Evolutionary conservation across 2,329 filamentous ascomycete genomes (phyloP), one percentile per base, ranked within the genome.

Genomic region (Neofusicoccum ribis): DNA sequence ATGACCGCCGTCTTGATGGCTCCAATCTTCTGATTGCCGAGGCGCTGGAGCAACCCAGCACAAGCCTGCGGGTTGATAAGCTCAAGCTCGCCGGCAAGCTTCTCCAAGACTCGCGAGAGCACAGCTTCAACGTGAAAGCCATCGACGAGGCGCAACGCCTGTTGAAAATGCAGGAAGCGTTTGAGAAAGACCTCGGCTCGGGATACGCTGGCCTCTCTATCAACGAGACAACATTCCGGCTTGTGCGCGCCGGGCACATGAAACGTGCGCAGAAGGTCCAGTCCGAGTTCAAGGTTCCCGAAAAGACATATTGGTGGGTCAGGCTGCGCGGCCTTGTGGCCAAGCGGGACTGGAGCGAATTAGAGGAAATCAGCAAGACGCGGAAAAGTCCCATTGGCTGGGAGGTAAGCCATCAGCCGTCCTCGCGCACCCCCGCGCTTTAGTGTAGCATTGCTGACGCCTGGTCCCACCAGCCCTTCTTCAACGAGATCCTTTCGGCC

Each of bases 301-400:
- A 98, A 70, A 96, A 93, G 78, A 91, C 92, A 36, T 91, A 88
- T 69, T 94, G 92, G 88, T 99, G 94, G 92, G 73, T 87, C 66
- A 89, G 92, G 68, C 84, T 99, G 34, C 88, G 94, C 71, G 95
- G 93, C 0, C 85, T 98, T 59, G 92, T 99, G 2, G 91, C 91
- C 15, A 92, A 93, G 75, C 86, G 95, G 64, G 91, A 97, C 74
- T 99, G 93, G 93, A 88, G 87, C 60, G 94, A 97, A 76, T 85
- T 99, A 65, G 93, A 98, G 76, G 93, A 97, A 70, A 86, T 92
- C 70, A 86, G 87, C 41, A 91, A 89, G 73, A 87, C 78, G 44
- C 86, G 91, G 73, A 96, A 93, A 78, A 95, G 91, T 66, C 92
- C 94, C 0, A 98, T 99, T 74, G 94, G 94, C 11, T 99, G 95